Base-by-base conservation (phyloP, 371 early-diverging fungal species). In the Saksenaea vasiformis region DNA sequence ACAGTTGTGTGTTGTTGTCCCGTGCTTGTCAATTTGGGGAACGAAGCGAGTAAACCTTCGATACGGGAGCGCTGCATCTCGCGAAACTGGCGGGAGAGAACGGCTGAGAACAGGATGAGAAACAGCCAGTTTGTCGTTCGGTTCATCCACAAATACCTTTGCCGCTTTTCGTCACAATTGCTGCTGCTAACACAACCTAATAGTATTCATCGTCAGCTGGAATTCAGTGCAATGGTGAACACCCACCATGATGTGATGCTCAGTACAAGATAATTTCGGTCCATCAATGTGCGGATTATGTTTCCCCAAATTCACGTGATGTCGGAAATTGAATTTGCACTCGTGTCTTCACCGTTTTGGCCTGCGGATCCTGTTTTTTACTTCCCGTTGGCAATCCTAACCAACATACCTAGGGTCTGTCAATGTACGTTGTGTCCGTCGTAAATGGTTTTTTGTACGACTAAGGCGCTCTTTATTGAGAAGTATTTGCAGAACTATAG, bases 1-100 rank as follows among this genome's bases (percentile, higher is more conserved):
- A 97, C 91, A 44, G 93, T 96, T 15, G 99, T 98, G 68, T 97
- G 98, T 80, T 98, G 97, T 68, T 94, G 93, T 17, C 92, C 92
- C 5, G 88, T 79, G 56, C 90, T 88, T 60, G 97, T 93, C 60
- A 98, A 84, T 77, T 97, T 97, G 7, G 99, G 98, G 68, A 98
- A 98, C 41, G 96, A 94, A 13, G 95, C 92, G 56, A 98, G 79
- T 51, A 98, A 83, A 15, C 97, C 97, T 76, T 98, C 98, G 66
- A 97, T 96, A 67, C 96, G 92, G n/a, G 95, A 88, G 37, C 96
- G 90, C 56, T 93, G 92, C 93, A 97, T 95, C 70, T 96, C 97
- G 39, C 94, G 87, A 76, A 96, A 97, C 82, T 98, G 98, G 51
- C 98, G 93, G 64, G 97, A 97, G 64, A 97, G 87, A 64, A 98